These are phyloP conservation scores for Skeletonema potamos DNA, from an alignment of 108 stramenopile genomes.

Conservation along the genomic window DNA sequence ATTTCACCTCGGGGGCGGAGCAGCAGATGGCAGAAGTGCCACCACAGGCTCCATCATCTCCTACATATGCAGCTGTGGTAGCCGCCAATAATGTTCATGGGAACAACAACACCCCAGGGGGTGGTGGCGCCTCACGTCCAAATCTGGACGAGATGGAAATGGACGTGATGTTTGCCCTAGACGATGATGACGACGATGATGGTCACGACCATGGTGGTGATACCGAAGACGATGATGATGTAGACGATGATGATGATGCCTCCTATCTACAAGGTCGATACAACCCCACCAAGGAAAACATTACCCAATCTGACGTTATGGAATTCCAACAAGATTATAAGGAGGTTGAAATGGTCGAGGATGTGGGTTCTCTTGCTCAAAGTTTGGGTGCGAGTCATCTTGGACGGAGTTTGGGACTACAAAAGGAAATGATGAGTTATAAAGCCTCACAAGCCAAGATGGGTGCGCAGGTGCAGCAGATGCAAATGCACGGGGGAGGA, in stretches of 20 bases:
- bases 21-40: slow-evolving; percentile 5
- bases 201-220: slow-evolving; percentile 9
- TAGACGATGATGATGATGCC: slow-evolving; percentile 62
- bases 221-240: not conserved
- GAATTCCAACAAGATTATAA: slow-evolving; percentile 55
- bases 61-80: slow-evolving; percentile 2
- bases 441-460: slow-evolving; percentile 22
- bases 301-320: slow-evolving; percentile 73
- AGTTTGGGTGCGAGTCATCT: slow-evolving; percentile 83
- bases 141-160: slow-evolving; percentile 85
- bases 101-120: not conserved
- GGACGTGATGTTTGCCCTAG: slow-evolving; percentile 72
- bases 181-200: slow-evolving; percentile 43
- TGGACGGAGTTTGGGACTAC: slow-evolving; percentile 70
- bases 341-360: slow-evolving; percentile 89
- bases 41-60: not conserved
- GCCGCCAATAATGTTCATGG: not conserved
- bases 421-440: slow-evolving; percentile 59
- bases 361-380: slow-evolving; percentile 81
- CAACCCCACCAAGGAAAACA: slow-evolving; percentile 62
- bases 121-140: no score
- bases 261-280: slow-evolving; percentile 64
- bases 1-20: slow-evolving; percentile 32
- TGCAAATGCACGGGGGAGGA: slow-evolving; percentile 4
- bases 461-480: slow-evolving; percentile 23